Conservation (phyloP, 116 monocot species). For the Papilionanthe hybrid region DNA sequence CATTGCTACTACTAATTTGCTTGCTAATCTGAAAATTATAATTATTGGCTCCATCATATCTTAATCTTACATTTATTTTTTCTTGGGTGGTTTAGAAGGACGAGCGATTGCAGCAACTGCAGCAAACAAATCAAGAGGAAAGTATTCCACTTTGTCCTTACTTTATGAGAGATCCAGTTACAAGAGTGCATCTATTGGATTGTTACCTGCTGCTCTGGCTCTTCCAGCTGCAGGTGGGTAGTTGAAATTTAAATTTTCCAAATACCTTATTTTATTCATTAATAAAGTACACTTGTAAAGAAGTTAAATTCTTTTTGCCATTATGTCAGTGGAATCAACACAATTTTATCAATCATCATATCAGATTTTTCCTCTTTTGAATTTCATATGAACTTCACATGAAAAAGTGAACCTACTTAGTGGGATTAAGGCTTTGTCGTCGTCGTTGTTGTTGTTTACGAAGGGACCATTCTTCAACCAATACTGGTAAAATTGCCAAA, state of each 20-base stretch:
- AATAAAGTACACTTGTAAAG: background rate
- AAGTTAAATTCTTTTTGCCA: background rate
- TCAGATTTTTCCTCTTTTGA: background rate
- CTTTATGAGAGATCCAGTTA: conserved; percentile 2
- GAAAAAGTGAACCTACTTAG: no score
- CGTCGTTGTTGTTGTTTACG: no score
- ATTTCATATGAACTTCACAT: no score
- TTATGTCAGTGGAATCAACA: background rate
- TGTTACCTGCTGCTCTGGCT: conserved; percentile 6
- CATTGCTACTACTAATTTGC: background rate
- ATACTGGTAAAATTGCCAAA: no score
- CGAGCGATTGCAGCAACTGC: conserved; percentile 8
- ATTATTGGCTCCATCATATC: background rate
- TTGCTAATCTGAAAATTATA: background rate
- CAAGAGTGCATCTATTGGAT: background rate
- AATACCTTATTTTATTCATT: background rate
- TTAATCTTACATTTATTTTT: background rate
- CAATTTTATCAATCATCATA: background rate
- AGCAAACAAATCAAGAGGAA: conserved; percentile 7
- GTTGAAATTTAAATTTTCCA: background rate
- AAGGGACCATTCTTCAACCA: background rate
- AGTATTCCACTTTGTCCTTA: conserved; percentile 3
- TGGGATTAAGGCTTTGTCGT: no score
- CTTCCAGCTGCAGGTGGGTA: conserved; percentile 10
- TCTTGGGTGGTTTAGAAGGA: conserved; percentile 5